Evolutionary conservation across 2,329 filamentous ascomycete genomes (phyloP).

Genomic region (Pyrenochaeta sp.): DNA sequence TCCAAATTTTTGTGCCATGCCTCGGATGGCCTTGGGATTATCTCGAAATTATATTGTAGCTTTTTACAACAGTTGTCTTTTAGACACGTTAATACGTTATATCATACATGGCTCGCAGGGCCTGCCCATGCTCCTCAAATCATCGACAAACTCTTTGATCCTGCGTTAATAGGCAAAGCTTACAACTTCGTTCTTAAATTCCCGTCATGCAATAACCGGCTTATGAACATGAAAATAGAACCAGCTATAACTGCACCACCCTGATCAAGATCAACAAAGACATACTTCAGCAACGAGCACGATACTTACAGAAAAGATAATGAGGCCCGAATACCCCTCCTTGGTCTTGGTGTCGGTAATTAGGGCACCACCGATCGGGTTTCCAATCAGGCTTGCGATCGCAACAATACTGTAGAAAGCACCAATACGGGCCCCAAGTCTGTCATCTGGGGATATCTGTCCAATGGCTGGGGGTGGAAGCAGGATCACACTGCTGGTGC

Average conservation of each 20-base stretch:
- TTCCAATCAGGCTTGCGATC: slow-evolving; percentile 71
- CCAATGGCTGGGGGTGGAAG: slow-evolving; percentile 70
- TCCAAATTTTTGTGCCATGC: no score
- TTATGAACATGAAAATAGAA: slow-evolving; percentile 28
- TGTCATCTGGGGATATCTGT: slow-evolving; percentile 72
- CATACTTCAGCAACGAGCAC: not conserved
- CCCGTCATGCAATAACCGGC: slow-evolving; percentile 23
- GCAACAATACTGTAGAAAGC: slow-evolving; percentile 68
- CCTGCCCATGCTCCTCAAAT: no score
- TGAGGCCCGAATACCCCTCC: slow-evolving; percentile 33
- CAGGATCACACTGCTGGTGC: slow-evolving; percentile 70
- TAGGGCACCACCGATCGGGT: slow-evolving; percentile 67
- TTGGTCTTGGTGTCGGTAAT: slow-evolving; percentile 24
- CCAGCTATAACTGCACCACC: slow-evolving; percentile 21
- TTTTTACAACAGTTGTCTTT: no score
- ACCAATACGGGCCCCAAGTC: slow-evolving; percentile 74
- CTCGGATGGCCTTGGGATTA: no score
- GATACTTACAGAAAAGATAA: slow-evolving; percentile 32
- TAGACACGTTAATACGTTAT: no score
- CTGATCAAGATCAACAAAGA: slow-evolving; percentile 6
- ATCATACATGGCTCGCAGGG: no score
- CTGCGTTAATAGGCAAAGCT: no score
- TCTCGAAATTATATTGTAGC: no score
- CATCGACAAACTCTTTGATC: no score
- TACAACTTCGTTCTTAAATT: slow-evolving; percentile 21